Conservation (phyloP, 495 filamentous ascomycete genomes). For the Penicillium arizonense region DNA sequence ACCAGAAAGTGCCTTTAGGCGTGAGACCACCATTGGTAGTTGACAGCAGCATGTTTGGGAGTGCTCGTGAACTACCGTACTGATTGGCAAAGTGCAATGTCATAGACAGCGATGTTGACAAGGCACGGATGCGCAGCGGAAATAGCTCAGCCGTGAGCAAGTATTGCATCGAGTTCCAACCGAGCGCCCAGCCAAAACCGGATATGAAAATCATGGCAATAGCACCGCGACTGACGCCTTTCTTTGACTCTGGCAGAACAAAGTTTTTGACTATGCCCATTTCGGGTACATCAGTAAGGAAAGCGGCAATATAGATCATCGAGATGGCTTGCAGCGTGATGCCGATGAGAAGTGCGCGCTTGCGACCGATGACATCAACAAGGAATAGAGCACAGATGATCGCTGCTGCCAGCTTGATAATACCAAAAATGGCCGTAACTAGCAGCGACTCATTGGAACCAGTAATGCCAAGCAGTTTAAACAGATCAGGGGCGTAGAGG, state of each 20-base stretch:
- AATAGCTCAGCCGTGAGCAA: slow-evolving; percentile 75
- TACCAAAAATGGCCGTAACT: slow-evolving; percentile 68
- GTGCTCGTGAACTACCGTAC: slow-evolving; percentile 60
- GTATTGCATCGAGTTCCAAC: slow-evolving; percentile 77
- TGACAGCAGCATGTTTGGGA: slow-evolving; percentile 54
- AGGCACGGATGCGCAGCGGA: slow-evolving; percentile 54
- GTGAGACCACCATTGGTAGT: slow-evolving; percentile 43
- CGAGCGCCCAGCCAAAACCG: slow-evolving; percentile 67
- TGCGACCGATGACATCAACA: slow-evolving; percentile 71
- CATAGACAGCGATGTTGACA: slow-evolving; percentile 43
- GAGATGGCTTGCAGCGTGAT: slow-evolving; percentile 61
- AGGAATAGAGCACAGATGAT: slow-evolving; percentile 68
- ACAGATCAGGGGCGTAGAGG: slow-evolving; percentile 66
- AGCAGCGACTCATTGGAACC: slow-evolving; percentile 62
- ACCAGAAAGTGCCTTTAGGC: slow-evolving; percentile 64
- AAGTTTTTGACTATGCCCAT: slow-evolving; percentile 36
- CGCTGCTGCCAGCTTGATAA: slow-evolving; percentile 64
- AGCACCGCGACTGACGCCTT: slow-evolving; percentile 48
- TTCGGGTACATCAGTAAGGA: slow-evolving; percentile 55
- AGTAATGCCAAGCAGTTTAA: slow-evolving; percentile 61
- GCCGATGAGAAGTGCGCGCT: slow-evolving; percentile 62
- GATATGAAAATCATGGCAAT: slow-evolving; percentile 68
- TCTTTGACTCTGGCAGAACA: slow-evolving; percentile 24
- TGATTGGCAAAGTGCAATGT: slow-evolving; percentile 70
- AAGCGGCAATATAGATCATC: slow-evolving; percentile 68